phyloP scores from a whole-genome alignment of 2,329 filamentous ascomycete genomes.

The Ophiostoma ulmi region DNA sequence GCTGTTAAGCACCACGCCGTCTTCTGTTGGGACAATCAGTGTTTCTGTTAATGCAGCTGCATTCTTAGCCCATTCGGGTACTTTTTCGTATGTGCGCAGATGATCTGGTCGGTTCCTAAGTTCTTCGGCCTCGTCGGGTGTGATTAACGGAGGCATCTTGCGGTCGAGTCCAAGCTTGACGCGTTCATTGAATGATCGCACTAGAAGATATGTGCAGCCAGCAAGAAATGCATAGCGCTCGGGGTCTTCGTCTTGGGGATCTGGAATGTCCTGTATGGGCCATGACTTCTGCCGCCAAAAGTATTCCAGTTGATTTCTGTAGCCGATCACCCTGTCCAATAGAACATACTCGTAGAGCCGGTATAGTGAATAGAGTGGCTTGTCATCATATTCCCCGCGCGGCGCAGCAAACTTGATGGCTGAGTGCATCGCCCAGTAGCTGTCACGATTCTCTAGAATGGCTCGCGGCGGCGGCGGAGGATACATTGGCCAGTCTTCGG shows the following conservation, averaged over 20 bases:
- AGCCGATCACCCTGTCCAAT: constrained; percentile 17
- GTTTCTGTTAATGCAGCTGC: constrained; percentile 13
- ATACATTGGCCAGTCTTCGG: too few species aligned
- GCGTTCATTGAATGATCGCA: constrained; percentile 20
- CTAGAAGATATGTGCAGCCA: constrained; percentile 19
- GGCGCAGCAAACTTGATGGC: constrained; percentile 16
- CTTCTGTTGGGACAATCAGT: constrained; percentile 16
- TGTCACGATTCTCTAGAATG: too few species aligned
- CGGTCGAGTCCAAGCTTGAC: constrained; percentile 18
- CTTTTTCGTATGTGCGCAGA: constrained; percentile 14
- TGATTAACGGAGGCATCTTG: constrained; percentile 16
- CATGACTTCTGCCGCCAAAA: constrained; percentile 21
- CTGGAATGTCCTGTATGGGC: constrained; percentile 19
- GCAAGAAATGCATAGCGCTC: constrained; percentile 22
- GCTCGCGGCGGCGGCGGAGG: too few species aligned
- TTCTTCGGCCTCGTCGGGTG: constrained; percentile 19
- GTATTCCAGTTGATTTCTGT: constrained; percentile 16
- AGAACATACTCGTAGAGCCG: constrained; percentile 20
- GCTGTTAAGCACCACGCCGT: constrained; percentile 11
- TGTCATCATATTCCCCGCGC: constrained; percentile 18
- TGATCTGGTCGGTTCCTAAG: constrained; percentile 17
- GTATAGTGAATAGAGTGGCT: constrained; percentile 19
- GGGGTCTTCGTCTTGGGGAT: constrained; percentile 21
- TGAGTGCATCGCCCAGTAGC: neutral
- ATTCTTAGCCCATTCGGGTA: constrained; percentile 6